phyloP scores from a whole-genome alignment of 768 basidiomycete species.

The Hebeloma cylindrosporum region DNA sequence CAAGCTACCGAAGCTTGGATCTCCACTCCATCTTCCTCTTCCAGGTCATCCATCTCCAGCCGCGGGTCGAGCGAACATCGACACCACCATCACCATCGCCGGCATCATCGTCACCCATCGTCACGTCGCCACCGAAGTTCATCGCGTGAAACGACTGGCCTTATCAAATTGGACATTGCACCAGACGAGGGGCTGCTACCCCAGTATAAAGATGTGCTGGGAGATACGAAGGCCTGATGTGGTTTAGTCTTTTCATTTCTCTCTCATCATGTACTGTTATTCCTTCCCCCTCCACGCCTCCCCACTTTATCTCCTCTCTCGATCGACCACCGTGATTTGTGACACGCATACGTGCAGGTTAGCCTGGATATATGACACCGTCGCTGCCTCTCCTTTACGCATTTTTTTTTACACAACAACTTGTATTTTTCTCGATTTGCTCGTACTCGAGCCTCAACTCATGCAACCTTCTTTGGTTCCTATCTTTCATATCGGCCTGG shows the following conservation, averaged over 20 bases:
- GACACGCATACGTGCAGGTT: too few species aligned
- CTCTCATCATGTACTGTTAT: background rate
- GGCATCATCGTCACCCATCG: constrained; percentile 33
- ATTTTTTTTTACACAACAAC: too few species aligned
- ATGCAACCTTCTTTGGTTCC: too few species aligned
- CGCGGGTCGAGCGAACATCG: constrained; percentile 12
- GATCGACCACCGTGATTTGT: too few species aligned
- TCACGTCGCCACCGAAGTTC: constrained; percentile 26
- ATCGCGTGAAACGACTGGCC: constrained; percentile 34
- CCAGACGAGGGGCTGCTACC: constrained; percentile 48
- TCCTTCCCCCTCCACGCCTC: background rate
- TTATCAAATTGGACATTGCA: constrained; percentile 44
- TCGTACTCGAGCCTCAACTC: too few species aligned
- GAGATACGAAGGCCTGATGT: constrained; percentile 13
- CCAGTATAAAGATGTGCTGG: constrained; percentile 18
- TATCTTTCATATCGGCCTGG: too few species aligned
- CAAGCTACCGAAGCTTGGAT: constrained; percentile 73
- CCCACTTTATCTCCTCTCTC: too few species aligned
- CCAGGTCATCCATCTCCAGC: constrained; percentile 20
- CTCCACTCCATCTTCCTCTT: constrained; percentile 28
- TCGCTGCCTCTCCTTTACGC: too few species aligned
- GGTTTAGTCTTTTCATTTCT: background rate
- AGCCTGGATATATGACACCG: too few species aligned
- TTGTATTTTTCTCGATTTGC: too few species aligned
- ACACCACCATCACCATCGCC: constrained; percentile 26